Evolutionary conservation across 2,329 filamentous ascomycete genomes (phyloP).

Genomic region (Trichoderma gracile): DNA sequence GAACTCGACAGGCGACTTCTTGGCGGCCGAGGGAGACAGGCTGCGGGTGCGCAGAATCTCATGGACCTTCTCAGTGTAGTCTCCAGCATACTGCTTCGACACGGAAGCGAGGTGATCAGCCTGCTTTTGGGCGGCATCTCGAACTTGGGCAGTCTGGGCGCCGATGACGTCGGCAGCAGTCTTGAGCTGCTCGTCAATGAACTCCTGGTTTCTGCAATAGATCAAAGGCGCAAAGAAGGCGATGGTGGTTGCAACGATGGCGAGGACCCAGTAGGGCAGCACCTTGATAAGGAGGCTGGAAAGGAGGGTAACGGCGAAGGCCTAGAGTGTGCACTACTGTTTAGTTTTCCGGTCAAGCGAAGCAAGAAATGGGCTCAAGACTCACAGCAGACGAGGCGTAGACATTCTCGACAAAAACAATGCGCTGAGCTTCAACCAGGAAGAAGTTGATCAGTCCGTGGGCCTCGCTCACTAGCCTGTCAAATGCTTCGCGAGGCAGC

Average conservation of each 20-base stretch:
- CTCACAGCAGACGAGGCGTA: slow-evolving; percentile 60
- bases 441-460: slow-evolving; percentile 73
- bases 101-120: slow-evolving; percentile 62
- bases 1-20: slow-evolving; percentile 43
- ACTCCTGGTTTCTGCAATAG: slow-evolving; percentile 68
- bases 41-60: slow-evolving; percentile 57
- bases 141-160: slow-evolving; percentile 64
- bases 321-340: slow-evolving; percentile 42
- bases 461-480: slow-evolving; percentile 61
- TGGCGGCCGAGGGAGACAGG: slow-evolving; percentile 44
- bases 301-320: slow-evolving; percentile 60
- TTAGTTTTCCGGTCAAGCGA: background rate
- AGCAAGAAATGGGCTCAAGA: slow-evolving; percentile 25
- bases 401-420: slow-evolving; percentile 68
- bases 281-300: slow-evolving; percentile 70
- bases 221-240: slow-evolving; percentile 64
- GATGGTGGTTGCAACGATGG: slow-evolving; percentile 59
- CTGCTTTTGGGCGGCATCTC: slow-evolving; percentile 62
- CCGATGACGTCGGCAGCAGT: slow-evolving; percentile 59
- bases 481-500: slow-evolving; percentile 61
- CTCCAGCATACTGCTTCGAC: slow-evolving; percentile 67
- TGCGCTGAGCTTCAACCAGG: slow-evolving; percentile 67
- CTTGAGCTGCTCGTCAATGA: slow-evolving; percentile 65
- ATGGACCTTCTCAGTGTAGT: slow-evolving; percentile 69
- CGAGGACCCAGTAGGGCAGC: slow-evolving; percentile 68